Evolutionary conservation across 140 eudicot species (phyloP).

Genomic region (Anethum foeniculum): DNA sequence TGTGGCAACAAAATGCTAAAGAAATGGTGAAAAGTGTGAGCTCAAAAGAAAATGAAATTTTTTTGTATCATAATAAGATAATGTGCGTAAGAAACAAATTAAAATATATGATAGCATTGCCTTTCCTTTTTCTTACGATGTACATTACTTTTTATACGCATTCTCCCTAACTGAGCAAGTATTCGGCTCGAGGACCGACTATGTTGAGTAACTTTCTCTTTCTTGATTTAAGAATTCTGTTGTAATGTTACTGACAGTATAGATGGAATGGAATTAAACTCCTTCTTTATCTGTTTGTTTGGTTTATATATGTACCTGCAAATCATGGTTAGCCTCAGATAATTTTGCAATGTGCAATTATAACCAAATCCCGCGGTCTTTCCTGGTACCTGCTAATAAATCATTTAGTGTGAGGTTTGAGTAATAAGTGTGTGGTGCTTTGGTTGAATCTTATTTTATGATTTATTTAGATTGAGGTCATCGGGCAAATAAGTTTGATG

Average conservation of each 20-base stretch:
- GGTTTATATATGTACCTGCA: not conserved
- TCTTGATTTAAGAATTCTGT: not conserved
- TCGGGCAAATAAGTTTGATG: not conserved
- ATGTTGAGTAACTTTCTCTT: not conserved
- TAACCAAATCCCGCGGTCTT: not conserved
- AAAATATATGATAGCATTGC: not conserved
- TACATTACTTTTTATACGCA: not conserved
- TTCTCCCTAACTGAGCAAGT: not conserved
- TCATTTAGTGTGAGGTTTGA: not conserved
- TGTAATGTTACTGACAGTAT: not conserved
- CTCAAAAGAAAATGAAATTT: not conserved
- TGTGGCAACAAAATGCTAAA: not conserved
- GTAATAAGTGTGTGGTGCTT: not conserved
- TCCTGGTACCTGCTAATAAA: not conserved
- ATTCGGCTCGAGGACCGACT: not conserved
- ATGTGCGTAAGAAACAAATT: not conserved
- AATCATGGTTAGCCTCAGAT: not conserved
- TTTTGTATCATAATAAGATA: not conserved
- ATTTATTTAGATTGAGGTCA: not conserved
- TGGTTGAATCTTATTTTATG: not conserved
- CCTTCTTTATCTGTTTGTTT: not conserved
- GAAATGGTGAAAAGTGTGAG: not conserved
- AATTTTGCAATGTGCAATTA: constrained; percentile 4
- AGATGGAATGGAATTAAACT: not conserved
- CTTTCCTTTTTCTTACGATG: not conserved